Evolutionary conservation across 768 basidiomycete genomes (phyloP).

Genomic region (Suillus discolor): DNA sequence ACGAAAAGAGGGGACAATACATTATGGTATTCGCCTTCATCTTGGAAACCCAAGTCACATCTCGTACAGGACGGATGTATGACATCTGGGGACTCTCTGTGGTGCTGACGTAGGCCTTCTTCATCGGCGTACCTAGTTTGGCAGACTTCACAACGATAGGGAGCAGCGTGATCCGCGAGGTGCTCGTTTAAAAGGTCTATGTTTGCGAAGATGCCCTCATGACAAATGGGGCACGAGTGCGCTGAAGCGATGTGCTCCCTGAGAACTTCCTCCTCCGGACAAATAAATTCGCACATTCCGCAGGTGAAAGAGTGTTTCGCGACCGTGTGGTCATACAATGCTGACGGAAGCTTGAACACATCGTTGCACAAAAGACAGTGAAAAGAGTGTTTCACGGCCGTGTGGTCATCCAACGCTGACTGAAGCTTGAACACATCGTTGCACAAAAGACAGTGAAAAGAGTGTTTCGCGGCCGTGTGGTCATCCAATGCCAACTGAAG

Average conservation of each 20-base stretch:
- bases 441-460: not conserved
- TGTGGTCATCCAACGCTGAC: constrained; percentile 3
- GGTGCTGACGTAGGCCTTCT: constrained; percentile 42
- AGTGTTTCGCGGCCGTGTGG: constrained; percentile 1
- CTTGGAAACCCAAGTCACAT: constrained; percentile 39
- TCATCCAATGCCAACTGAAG: constrained; percentile 1
- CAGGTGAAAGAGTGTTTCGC: not conserved
- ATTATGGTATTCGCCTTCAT: constrained; percentile 25
- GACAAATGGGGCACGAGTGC: constrained; percentile 35
- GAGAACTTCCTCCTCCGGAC: constrained; percentile 13
- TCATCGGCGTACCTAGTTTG: constrained; percentile 30
- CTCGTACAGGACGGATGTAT: constrained; percentile 39
- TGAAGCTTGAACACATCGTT: not conserved
- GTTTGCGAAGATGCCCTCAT: constrained; percentile 33
- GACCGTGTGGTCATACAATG: too few relatives aligned
- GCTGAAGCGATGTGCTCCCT: constrained; percentile 30
- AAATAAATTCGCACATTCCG: not conserved
- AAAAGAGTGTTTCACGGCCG: not conserved
- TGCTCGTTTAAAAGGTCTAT: constrained; percentile 27
- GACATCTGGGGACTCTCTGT: constrained; percentile 35
- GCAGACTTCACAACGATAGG: constrained; percentile 28
- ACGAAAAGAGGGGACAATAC: constrained; percentile 25
- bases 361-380: too few relatives aligned
- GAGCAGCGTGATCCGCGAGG: constrained; percentile 30
- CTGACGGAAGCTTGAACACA: too few relatives aligned